phyloP scores from a whole-genome alignment of 2,329 filamentous ascomycete species.

The Fusarium lyarnte region DNA sequence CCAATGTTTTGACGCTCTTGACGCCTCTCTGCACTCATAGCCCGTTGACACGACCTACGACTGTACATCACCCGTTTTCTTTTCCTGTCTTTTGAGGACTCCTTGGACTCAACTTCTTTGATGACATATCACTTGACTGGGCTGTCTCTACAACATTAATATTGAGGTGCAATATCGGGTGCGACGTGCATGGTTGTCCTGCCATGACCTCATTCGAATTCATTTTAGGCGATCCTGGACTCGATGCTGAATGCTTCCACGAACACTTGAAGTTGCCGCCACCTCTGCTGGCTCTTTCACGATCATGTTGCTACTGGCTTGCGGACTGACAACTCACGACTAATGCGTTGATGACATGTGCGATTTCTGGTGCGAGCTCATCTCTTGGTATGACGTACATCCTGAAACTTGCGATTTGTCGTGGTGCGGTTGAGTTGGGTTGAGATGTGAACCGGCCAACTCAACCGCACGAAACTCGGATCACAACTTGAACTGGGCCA shows the following conservation, averaged over 20 bases:
- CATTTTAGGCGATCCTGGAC: constrained; percentile 35
- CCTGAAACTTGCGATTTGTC: constrained; percentile 34
- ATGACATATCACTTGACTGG: constrained; percentile 45
- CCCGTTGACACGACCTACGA: constrained; percentile 45
- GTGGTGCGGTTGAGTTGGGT: constrained; percentile 18
- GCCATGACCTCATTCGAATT: constrained; percentile 23
- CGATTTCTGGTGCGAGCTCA: constrained; percentile 40
- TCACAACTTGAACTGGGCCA: constrained; percentile 11
- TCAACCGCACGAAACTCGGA: constrained; percentile 1
- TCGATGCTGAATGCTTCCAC: constrained; percentile 30
- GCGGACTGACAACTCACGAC: constrained; percentile 38
- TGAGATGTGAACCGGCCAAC: constrained; percentile 33
- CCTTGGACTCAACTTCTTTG: constrained; percentile 39
- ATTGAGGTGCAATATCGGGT: constrained; percentile 31
- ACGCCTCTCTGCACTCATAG: constrained; percentile 38
- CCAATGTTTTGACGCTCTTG: constrained; percentile 39
- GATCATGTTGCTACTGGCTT: constrained; percentile 26
- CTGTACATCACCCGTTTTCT: constrained; percentile 45
- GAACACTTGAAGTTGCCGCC: constrained; percentile 12
- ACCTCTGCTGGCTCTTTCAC: constrained; percentile 14
- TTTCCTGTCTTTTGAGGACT: constrained; percentile 40
- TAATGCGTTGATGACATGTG: constrained; percentile 43
- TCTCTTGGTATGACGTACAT: constrained; percentile 41
- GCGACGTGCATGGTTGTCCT: constrained; percentile 37
- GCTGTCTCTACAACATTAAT: constrained; percentile 40